A percentile compares a stretch with the other conserved stretches of the same genome.
Evolutionary conservation across 2,329 filamentous ascomycete genomes (phyloP).

Genomic region (Hymenoscyphus salicellus): DNA sequence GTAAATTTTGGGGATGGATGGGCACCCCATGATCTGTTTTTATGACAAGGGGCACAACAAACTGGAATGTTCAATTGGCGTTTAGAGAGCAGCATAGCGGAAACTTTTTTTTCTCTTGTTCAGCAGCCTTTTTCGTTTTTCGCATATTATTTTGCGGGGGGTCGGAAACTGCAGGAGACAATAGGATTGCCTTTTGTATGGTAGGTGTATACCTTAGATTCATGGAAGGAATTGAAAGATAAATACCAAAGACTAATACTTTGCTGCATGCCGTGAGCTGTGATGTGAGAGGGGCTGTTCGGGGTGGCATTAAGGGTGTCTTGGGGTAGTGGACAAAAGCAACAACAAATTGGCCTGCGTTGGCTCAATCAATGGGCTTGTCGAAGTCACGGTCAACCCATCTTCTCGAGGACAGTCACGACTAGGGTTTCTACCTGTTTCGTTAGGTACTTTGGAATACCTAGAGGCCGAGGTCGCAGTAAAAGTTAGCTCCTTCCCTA

Average conservation of each 20-base stretch:
- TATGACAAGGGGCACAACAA: constrained; percentile 1
- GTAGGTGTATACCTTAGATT: not conserved
- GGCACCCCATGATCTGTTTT: not conserved
- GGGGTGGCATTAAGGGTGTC: not conserved
- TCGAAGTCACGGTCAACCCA: too few species aligned
- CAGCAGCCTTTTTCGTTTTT: not conserved
- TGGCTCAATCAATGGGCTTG: too few species aligned
- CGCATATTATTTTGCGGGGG: not conserved
- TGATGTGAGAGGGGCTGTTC: not conserved
- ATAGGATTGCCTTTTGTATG: constrained; percentile 3
- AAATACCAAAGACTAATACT: not conserved
- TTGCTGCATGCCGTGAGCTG: not conserved
- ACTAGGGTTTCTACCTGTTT: too few species aligned
- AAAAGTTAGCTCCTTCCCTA: too few species aligned
- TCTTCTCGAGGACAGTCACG: too few species aligned
- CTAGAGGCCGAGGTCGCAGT: too few species aligned
- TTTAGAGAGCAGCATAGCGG: constrained; percentile 4
- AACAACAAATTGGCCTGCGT: too few species aligned
- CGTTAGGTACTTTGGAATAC: too few species aligned
- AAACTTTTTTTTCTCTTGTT: not conserved
- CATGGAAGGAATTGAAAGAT: constrained; percentile 1
- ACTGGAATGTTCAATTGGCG: constrained; percentile 2
- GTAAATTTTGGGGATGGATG: too few species aligned
- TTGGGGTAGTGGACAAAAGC: too few species aligned
- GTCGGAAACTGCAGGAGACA: not conserved